These are phyloP conservation scores for Trifolium pratense DNA, from an alignment of 306 rosid genomes.

Conservation along the genomic window DNA sequence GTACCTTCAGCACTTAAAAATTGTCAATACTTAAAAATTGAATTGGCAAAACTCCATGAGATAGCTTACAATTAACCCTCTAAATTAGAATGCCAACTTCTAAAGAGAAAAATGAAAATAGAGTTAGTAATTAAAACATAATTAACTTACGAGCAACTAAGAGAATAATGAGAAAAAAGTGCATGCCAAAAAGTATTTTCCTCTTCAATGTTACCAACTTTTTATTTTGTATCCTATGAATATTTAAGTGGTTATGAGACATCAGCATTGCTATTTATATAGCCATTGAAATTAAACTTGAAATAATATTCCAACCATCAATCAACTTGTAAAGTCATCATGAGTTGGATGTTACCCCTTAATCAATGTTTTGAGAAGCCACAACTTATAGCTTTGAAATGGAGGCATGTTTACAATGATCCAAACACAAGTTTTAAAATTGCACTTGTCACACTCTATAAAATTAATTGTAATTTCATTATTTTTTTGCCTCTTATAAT, in stretches of 20 bases:
- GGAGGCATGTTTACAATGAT: no score
- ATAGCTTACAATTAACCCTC: no score
- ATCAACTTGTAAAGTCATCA: not conserved
- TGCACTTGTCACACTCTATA: no score
- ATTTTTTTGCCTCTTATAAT: no score
- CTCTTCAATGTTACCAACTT: not conserved
- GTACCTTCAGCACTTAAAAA: no score
- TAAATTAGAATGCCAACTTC: no score
- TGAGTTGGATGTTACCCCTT: not conserved
- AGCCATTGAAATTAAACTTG: not conserved
- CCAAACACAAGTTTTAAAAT: no score
- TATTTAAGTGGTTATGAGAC: not conserved
- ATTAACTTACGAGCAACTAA: conserved; percentile 36
- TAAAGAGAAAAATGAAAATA: not conserved
- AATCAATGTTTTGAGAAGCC: not conserved
- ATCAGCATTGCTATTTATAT: not conserved
- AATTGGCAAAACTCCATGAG: no score
- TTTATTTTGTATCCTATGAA: not conserved
- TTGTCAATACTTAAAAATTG: no score
- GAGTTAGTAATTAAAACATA: not conserved
- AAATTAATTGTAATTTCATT: no score
- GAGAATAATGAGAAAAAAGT: conserved; percentile 30
- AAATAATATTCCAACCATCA: not conserved
- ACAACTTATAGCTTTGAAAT: no score
- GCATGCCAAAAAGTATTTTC: conserved; percentile 8